Conservation (phyloP, 2,329 filamentous ascomycete species). For the Ophiostoma perfectum region DNA sequence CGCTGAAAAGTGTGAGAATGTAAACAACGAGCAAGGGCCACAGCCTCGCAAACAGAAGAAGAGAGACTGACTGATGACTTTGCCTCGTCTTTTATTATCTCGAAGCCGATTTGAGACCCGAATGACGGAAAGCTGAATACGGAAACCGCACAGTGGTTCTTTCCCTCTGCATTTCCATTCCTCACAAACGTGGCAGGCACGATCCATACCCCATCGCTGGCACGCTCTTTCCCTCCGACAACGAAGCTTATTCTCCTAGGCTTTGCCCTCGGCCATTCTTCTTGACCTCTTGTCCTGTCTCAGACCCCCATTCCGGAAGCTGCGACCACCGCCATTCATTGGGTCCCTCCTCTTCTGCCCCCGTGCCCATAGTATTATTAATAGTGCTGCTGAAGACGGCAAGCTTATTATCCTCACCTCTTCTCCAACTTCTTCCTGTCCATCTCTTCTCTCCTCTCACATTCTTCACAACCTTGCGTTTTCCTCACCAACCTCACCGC, state of each 20-base stretch:
- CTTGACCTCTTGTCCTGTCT: constrained; percentile 12
- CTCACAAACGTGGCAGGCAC: background rate
- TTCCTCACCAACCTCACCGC: background rate
- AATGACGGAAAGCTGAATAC: background rate
- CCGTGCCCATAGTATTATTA: background rate
- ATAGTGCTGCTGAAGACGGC: background rate
- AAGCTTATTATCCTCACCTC: background rate
- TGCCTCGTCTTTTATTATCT: too few relatives aligned
- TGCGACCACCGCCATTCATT: constrained; percentile 8
- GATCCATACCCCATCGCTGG: constrained; percentile 1
- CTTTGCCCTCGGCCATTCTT: constrained; percentile 10
- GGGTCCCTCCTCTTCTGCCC: background rate
- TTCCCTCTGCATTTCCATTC: background rate
- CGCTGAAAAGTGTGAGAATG: constrained; percentile 16
- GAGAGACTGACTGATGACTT: background rate
- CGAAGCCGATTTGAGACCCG: background rate
- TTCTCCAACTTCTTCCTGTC: background rate
- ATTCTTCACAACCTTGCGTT: background rate
- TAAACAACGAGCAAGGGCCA: constrained; percentile 16
- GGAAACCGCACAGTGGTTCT: constrained; percentile 7
- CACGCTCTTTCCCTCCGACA: constrained; percentile 17
- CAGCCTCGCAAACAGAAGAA: background rate
- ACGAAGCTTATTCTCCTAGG: constrained; percentile 15
- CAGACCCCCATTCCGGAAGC: constrained; percentile 18
- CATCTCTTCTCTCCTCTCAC: background rate